phyloP scores from a whole-genome alignment of 164 flowering plant species.

The Sextonia rubra region DNA sequence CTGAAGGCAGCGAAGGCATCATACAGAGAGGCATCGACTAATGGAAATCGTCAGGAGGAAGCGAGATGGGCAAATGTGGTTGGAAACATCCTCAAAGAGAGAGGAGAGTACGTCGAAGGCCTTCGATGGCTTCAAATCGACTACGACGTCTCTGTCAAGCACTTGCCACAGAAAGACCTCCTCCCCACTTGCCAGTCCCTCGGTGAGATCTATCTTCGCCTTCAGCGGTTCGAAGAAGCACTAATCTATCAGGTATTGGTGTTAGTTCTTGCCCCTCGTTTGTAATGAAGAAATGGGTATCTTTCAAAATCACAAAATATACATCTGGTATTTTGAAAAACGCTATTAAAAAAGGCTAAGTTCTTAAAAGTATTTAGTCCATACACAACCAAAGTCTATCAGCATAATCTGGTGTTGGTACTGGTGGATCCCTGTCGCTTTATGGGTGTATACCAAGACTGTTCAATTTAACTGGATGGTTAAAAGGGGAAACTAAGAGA shows the following conservation, averaged over 20 bases:
- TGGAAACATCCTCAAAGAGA: slow-evolving; percentile 71
- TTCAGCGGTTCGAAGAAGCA: slow-evolving; percentile 60
- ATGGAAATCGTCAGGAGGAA: slow-evolving; percentile 77
- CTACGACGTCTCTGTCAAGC: slow-evolving; percentile 62
- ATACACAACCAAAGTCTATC: too few species aligned
- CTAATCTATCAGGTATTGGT: slow-evolving; percentile 71
- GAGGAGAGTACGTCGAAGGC: slow-evolving; percentile 85
- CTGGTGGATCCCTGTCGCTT: too few species aligned
- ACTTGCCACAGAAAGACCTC: slow-evolving; percentile 65
- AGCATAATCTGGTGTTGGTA: too few species aligned
- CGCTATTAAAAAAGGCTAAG: too few species aligned
- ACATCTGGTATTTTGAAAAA: too few species aligned
- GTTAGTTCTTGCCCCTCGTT: background rate
- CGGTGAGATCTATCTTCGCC: slow-evolving; percentile 80
- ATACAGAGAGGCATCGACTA: slow-evolving; percentile 51
- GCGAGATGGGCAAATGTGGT: slow-evolving; percentile 95
- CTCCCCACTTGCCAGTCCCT: slow-evolving; percentile 90
- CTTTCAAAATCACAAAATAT: background rate
- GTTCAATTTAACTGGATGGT: too few species aligned
- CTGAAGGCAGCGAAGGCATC: slow-evolving; percentile 63
- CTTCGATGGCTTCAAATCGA: slow-evolving; percentile 82
- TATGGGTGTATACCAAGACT: too few species aligned
- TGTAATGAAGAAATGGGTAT: background rate
- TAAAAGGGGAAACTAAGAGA: too few species aligned
- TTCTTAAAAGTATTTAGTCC: too few species aligned